Conservation (phyloP, 129 eudicot genomes). For the Erigeron canadensis region DNA sequence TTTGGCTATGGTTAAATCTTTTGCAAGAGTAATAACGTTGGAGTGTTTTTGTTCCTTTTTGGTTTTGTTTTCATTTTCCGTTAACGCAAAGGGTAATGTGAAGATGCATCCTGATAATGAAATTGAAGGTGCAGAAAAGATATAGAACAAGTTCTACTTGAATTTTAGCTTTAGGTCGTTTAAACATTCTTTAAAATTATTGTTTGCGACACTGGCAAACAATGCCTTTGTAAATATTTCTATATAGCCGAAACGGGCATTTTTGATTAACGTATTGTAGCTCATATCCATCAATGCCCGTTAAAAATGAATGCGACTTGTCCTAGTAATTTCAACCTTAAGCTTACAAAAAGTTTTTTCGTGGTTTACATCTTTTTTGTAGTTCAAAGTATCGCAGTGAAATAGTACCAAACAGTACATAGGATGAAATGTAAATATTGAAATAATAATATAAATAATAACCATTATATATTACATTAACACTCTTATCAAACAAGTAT, state of each 20-base stretch:
- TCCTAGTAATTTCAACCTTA: no score
- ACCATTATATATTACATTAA: no score
- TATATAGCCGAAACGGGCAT: not conserved
- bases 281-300: no score
- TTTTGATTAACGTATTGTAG: no score
- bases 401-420: no score
- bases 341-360: no score
- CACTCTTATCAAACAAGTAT: no score
- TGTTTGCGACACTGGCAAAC: not conserved
- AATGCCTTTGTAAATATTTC: not conserved
- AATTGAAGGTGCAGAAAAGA: conserved; percentile 7
- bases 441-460: no score
- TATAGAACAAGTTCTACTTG: not conserved
- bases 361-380: no score
- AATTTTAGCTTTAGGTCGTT: not conserved
- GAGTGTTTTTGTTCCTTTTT: conserved; percentile 18
- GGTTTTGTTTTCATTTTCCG: conserved; percentile 2
- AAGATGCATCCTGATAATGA: not conserved
- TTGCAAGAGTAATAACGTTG: conserved; percentile 30
- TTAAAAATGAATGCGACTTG: no score
- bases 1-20: conserved; percentile 17
- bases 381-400: no score
- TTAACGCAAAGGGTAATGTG: not conserved
- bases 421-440: no score
- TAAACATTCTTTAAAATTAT: not conserved